phyloP scores from a whole-genome alignment of 2,329 filamentous ascomycete species.

The Arthrobotrys pseudoclavata region DNA sequence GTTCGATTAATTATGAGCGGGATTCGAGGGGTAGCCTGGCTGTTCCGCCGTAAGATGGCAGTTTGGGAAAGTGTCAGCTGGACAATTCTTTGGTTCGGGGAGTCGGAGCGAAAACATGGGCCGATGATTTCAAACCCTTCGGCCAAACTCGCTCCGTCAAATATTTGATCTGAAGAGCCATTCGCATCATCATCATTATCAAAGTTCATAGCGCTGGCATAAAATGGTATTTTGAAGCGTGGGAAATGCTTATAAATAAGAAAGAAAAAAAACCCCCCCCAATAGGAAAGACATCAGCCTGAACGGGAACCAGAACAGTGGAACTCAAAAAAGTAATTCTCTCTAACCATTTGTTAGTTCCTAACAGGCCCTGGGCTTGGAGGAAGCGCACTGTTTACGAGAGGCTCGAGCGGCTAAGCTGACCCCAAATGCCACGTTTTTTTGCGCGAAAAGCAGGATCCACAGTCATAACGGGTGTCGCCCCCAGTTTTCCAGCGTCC shows the following conservation, averaged over 20 bases:
- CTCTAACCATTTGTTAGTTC: constrained; percentile 27
- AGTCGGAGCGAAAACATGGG: constrained; percentile 45
- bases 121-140: constrained; percentile 35
- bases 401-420: constrained; percentile 56
- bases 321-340: constrained; percentile 47
- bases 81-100: constrained; percentile 40
- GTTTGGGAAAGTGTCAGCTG: constrained; percentile 54
- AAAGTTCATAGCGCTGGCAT: constrained; percentile 50
- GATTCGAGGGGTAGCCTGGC: constrained; percentile 35
- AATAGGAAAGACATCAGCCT: constrained; percentile 49
- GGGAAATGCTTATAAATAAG: constrained; percentile 22
- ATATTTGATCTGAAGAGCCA: constrained; percentile 14
- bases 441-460: constrained; percentile 51
- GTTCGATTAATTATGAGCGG: constrained; percentile 19
- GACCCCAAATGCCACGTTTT: constrained; percentile 58
- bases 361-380: constrained; percentile 6
- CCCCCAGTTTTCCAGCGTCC: constrained; percentile 55
- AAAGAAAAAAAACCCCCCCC: too few species aligned
- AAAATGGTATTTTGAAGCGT: constrained; percentile 30
- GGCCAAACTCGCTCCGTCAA: constrained; percentile 53
- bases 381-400: constrained; percentile 39
- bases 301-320: constrained; percentile 58
- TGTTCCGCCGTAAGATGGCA: constrained; percentile 46
- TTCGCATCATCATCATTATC: too few species aligned
- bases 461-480: constrained; percentile 56